Evolutionary conservation across 2,329 filamentous ascomycete genomes (phyloP).

Genomic region (Tolypocladium paradoxum): DNA sequence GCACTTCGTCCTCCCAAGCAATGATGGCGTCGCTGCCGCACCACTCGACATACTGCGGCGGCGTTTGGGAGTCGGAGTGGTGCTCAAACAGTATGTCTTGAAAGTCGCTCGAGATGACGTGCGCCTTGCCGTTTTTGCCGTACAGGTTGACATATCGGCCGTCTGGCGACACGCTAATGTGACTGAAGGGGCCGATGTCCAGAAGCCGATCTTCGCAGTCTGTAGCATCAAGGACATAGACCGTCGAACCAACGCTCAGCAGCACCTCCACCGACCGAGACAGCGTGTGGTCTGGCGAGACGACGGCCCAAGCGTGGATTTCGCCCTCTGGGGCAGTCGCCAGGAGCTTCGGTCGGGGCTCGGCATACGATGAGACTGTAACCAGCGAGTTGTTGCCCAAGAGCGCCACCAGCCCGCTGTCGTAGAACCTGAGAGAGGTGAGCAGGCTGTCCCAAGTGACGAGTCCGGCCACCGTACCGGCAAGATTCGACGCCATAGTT

Average conservation of each 20-base stretch:
- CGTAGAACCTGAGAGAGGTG: conserved; percentile 54
- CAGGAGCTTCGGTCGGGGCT: conserved; percentile 77
- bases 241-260: conserved; percentile 71
- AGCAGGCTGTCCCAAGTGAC: not conserved
- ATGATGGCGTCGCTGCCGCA: conserved; percentile 92
- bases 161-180: conserved; percentile 84
- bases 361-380: conserved; percentile 78
- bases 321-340: conserved; percentile 66
- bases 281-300: conserved; percentile 78
- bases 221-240: conserved; percentile 77
- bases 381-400: conserved; percentile 81
- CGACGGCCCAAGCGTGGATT: conserved; percentile 80
- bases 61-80: conserved; percentile 73
- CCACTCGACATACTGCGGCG: conserved; percentile 85
- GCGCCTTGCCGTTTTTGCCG: conserved; percentile 71
- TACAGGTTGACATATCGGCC: conserved; percentile 84
- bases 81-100: conserved; percentile 88
- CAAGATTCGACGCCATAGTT: conserved; percentile 81
- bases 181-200: conserved; percentile 83
- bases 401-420: conserved; percentile 83
- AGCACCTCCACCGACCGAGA: conserved; percentile 90
- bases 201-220: conserved; percentile 87
- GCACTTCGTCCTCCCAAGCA: conserved; percentile 96
- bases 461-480: conserved; percentile 29
- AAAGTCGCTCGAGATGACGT: conserved; percentile 92